Percentiles rank a stretch among this genome's conserved stretches.
phyloP scores from a whole-genome alignment of 768 basidiomycete species.

The Boletus reticuloceps region DNA sequence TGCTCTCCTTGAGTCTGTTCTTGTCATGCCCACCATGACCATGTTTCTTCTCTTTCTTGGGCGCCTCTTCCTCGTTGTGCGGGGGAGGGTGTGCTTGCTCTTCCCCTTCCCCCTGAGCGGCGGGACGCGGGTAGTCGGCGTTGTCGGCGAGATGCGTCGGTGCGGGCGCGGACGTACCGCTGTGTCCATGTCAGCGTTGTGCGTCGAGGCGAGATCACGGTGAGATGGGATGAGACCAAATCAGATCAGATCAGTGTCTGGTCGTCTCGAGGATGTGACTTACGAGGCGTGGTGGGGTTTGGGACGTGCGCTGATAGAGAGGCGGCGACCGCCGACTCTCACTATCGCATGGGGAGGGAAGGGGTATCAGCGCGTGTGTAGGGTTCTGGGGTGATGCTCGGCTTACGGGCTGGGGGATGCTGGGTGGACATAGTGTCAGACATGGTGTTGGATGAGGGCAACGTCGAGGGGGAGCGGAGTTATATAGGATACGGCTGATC shows the following conservation, averaged over 20 bases:
- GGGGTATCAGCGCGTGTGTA: not conserved
- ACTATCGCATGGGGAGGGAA: constrained; percentile 14
- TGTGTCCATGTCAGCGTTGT: not conserved
- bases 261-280: not conserved
- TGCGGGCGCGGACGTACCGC: not conserved
- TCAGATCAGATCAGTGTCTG: not conserved
- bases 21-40: constrained; percentile 38
- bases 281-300: constrained; percentile 36
- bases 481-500: not conserved
- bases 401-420: constrained; percentile 49
- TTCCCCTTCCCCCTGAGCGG: constrained; percentile 36
- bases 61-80: constrained; percentile 45
- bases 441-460: constrained; percentile 20
- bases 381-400: constrained; percentile 10
- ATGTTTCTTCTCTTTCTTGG: constrained; percentile 49
- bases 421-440: constrained; percentile 30
- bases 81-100: constrained; percentile 31
- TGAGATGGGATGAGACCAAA: not conserved
- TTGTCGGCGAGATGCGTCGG: constrained; percentile 21
- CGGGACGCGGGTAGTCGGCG: constrained; percentile 54
- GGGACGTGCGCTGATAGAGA: constrained; percentile 43
- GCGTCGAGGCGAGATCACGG: too few species aligned
- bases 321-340: constrained; percentile 50
- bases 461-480: constrained; percentile 13
- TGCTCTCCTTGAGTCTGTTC: constrained; percentile 45